These are phyloP conservation scores for Aspergillus flavus DNA, from an alignment of 2,329 filamentous ascomycete species.

Conservation along the genomic window DNA sequence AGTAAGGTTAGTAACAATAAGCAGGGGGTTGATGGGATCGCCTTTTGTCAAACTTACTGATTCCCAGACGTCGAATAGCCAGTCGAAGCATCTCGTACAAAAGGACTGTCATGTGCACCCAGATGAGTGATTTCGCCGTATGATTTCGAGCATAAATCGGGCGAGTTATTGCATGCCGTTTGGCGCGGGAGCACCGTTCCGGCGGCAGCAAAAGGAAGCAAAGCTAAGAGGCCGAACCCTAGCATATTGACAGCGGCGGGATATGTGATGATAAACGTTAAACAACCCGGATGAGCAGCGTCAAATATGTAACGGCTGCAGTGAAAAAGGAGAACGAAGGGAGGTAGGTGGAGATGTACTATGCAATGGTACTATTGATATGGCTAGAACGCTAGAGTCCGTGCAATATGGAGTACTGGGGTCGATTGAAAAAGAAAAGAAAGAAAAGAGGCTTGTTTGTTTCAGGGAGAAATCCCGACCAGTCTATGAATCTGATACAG, in stretches of 20 bases:
- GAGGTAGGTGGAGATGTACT: not conserved
- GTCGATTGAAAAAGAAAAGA: not conserved
- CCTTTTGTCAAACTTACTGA: constrained; percentile 55
- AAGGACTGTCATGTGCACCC: constrained; percentile 74
- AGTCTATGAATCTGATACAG: constrained; percentile 8
- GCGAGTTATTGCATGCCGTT: constrained; percentile 78
- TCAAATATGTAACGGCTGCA: not conserved
- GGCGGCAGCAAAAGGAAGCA: constrained; percentile 33
- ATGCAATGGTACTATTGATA: not conserved
- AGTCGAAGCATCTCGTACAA: constrained; percentile 66
- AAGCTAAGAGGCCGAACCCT: constrained; percentile 30
- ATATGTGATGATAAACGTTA: not conserved
- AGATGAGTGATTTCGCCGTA: constrained; percentile 80
- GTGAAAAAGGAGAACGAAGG: not conserved
- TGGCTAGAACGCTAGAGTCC: not conserved
- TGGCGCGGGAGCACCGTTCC: constrained; percentile 33
- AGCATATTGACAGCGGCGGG: constrained; percentile 28
- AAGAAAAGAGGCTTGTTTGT: not conserved
- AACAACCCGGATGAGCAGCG: not conserved
- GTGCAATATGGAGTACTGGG: not conserved
- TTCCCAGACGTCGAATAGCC: constrained; percentile 67
- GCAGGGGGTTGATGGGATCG: not conserved
- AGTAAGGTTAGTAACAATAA: not conserved
- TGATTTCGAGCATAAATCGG: constrained; percentile 67
- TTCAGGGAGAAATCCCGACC: not conserved